Evolutionary conservation across 192 early-diverging fungal species (phyloP).

Genomic region (Chytriomyces sp.): DNA sequence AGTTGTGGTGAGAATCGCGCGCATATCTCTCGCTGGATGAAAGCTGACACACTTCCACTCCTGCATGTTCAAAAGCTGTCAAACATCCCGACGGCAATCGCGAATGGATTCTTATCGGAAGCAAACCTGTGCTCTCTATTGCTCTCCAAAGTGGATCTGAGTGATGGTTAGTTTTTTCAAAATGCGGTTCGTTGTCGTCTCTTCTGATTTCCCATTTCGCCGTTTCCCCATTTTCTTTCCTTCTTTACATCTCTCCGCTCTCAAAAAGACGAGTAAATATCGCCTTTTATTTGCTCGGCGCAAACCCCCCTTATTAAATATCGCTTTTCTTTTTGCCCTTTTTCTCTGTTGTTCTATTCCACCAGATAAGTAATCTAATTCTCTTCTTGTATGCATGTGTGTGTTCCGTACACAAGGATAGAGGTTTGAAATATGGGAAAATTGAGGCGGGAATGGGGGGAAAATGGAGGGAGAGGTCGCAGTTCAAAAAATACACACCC

Average conservation of each 20-base stretch:
- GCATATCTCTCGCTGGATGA: neutral
- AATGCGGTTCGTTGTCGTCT: neutral
- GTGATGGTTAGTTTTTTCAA: conserved; percentile 35
- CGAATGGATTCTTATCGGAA: conserved; percentile 38
- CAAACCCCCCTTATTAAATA: neutral
- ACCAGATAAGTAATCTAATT: neutral
- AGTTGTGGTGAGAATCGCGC: neutral
- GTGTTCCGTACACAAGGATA: neutral
- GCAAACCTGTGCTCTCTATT: conserved; percentile 16
- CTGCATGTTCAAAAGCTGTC: conserved; percentile 23
- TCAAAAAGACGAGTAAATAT: neutral
- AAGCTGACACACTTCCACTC: neutral
- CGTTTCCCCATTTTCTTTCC: neutral
- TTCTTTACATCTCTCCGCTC: neutral
- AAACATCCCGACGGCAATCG: conserved; percentile 26
- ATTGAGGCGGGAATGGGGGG: no score
- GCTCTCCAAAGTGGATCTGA: conserved; percentile 32
- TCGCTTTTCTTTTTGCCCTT: neutral
- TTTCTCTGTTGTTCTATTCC: neutral
- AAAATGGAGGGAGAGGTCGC: no score
- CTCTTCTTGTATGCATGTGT: neutral
- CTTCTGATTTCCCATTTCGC: neutral
- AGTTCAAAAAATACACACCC: no score
- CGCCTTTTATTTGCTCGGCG: neutral
- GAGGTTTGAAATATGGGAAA: neutral